Base-by-base conservation (phyloP, 805 yeast genomes). In the Grigorovia transvaalensis region DNA sequence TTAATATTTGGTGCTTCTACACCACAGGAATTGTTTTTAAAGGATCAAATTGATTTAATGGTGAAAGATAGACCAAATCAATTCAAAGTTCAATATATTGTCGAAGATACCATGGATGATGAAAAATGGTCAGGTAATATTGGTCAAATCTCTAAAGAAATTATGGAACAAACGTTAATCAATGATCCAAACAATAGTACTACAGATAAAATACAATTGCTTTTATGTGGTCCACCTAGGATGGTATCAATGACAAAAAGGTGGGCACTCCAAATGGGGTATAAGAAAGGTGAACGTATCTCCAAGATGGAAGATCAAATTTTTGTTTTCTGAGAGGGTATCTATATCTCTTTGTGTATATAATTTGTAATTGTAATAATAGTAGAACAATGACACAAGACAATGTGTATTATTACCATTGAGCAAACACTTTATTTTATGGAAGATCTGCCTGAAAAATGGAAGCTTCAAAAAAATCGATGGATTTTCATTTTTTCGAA, bases 141-240 rank as follows among this genome's bases (percentile, higher is more conserved):
- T 47, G 98, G 98, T 30, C 89, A 81, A 61, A 81, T 89, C 52
- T 85, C 95, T 44, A 77, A 44, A 12, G 57, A 86, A 46, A 73
- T 87, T 58, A 73, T 90, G 69, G 75, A 77, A 59, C 71, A 74
- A 50, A 73, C 77, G 62, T 74, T 85, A 60, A 90, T 95, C 46
- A 73, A 74, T 51, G 73, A 88, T 30, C 63, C 80, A 44, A 74
- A 70, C 6, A 23, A 23, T 23, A 23, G 27, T 44, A 82, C 81
- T 44, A 82, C 81, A 58, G 59, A 55, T 11, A 59, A 56, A 17
- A 57, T 56, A 5, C 85, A 85, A 74, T 74, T 91, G 59, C 79
- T 91, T 64, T 70, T 90, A 52, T 90, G 97, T 72, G 98, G 96
- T 46, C 97, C 97, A 47, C 95, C 95, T 54, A 89, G 91, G 56